Evolutionary conservation across 1,139 yeast genomes (phyloP), one percentile per base, ranked within the genome.

Genomic region (Candida sp.): DNA sequence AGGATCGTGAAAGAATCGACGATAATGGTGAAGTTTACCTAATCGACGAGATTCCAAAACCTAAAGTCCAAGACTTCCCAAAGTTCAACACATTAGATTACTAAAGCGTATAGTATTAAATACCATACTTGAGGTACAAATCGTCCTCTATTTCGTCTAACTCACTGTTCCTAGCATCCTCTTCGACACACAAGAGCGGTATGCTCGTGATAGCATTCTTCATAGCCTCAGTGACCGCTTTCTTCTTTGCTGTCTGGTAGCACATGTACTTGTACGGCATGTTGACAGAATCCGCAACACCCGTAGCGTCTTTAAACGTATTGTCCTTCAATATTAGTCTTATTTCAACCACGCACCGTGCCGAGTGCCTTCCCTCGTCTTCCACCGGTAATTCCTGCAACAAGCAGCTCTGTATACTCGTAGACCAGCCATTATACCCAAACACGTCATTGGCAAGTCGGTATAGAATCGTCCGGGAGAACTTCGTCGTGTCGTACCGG

Each of bases 1-100:
- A 83, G 58, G 97, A 92, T 62, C 80, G 97, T 59, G 96, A 91
- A 69, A 83, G 98, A 68, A 73, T 89, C 50, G 96, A 92, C 65
- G 98, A 93, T 43, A 84, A 90, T 56, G 98, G 98, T 2, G 86
- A 88, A 57, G 80, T 90, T 9, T 93, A 90, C 58, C 75, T 84
- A 57, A 78, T 88, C 44, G 90, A 89, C 6, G 92, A 85, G 65
- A 86, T 88, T 40, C 90, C 91, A 3, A 74, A 77, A 31, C 96
- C 96, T 1, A 67, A 59, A 22, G 78, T 89, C 50, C 73, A 72
- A 39, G 86, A 80, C 4, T 88, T 88, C 68, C 86, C 90, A 6
- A 74, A 66, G 60, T 76, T 77, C 61, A 74, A 74, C 28, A 75
- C 84, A 1, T 72, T 88, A 55, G 91, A 87, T 58, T 88, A 73